Evolutionary conservation across 2,329 filamentous ascomycete species (phyloP).

Genomic region (Aspergillus persii): DNA sequence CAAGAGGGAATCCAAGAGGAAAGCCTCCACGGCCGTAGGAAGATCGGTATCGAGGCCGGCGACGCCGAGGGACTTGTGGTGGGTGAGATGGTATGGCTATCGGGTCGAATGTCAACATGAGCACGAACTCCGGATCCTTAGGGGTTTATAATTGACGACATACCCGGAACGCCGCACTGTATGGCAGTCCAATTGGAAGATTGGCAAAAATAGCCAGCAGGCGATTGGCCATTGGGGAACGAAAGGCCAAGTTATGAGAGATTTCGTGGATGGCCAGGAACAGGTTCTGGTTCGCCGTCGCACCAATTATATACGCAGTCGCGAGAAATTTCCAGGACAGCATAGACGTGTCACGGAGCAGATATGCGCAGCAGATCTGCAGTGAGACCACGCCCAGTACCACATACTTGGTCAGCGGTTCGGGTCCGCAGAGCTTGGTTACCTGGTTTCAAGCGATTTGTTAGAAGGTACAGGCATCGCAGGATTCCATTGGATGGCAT

Average conservation of each 20-base stretch:
- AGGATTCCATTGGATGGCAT: background rate
- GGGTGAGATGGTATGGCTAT: slow-evolving; percentile 92
- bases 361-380: slow-evolving; percentile 74
- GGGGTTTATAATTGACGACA: slow-evolving; percentile 25
- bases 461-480: background rate
- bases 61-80: slow-evolving; percentile 97
- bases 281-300: slow-evolving; percentile 95
- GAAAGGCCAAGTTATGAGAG: slow-evolving; percentile 94
- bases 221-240: slow-evolving; percentile 73
- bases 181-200: slow-evolving; percentile 90
- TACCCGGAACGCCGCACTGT: slow-evolving; percentile 91
- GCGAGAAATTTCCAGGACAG: slow-evolving; percentile 81
- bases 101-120: background rate
- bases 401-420: slow-evolving; percentile 92
- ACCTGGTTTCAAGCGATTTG: slow-evolving; percentile 57
- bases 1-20: slow-evolving; percentile 87
- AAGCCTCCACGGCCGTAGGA: slow-evolving; percentile 83
- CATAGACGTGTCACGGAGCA: slow-evolving; percentile 73
- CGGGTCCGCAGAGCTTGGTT: slow-evolving; percentile 93
- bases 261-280: slow-evolving; percentile 99
- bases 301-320: slow-evolving; percentile 86
- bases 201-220: slow-evolving; percentile 91
- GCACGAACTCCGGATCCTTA: background rate
- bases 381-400: slow-evolving; percentile 79
- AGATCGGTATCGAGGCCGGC: slow-evolving; percentile 95